Base-by-base conservation (phyloP, 2,329 filamentous ascomycete genomes). In the Pseudogymnoascus sp. region DNA sequence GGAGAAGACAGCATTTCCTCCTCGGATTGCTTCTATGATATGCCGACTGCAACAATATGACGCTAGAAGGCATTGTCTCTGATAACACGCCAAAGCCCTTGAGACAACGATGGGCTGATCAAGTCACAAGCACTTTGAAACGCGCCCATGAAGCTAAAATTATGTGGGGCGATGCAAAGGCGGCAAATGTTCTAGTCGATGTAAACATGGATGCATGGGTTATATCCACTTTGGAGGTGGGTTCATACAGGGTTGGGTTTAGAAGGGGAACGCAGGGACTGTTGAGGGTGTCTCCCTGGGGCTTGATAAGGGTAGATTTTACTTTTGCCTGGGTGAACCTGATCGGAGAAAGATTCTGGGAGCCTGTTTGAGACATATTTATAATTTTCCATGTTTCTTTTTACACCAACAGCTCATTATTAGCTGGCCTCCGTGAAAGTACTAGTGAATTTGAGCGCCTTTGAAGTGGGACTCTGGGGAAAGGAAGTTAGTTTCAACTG, bases 221-320 rank as follows among this genome's bases (percentile, higher is more conserved):
- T 19, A 66, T 19, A 66, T 70, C 59, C 66, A 72, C 64, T 70
- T 72, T 63, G 68, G 67, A n/a, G 68, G 68, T 21, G 64, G 67
- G 1, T 70, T 65, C 61, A 68, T 67, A 13, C n/a, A 40, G 4
- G 66, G 62, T 3, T 71, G 19, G 23, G 68, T 68, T n/a, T 64
- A 66, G n/a, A 61, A 31, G 46, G 67, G 70, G 7, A 59, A 65
- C 37, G 50, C 42, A 37, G 65, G 64, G 13, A 70, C 67, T 19
- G 62, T 65, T 23, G 67, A 70, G 35, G 69, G 68, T 4, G 70
- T 70, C 64, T 63, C 65, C 38, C 65, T 66, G 62, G 67, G 65
- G 4, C 53, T 69, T 38, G 33, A 60, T 19, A 66, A 61, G 17
- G 62, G 33, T 63, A 7, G 60, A 63, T 38, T 56, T 38, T 66